Evolutionary conservation across 371 early-diverging fungal species (phyloP).

Genomic region (Mucor sp.): DNA sequence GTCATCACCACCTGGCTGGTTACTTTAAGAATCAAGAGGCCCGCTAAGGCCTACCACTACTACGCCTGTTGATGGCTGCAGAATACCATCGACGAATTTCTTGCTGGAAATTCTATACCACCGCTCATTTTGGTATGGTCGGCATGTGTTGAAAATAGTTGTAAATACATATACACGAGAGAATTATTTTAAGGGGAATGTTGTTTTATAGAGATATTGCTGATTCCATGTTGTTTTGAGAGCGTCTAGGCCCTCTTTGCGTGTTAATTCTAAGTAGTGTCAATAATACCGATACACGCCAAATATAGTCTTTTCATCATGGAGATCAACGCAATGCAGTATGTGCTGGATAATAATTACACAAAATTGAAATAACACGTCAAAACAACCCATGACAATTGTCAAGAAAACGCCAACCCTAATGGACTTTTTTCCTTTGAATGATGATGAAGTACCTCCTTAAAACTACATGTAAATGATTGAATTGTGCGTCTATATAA

Average conservation of each 20-base stretch:
- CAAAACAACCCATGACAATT: slow-evolving; percentile 12
- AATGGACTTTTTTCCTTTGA: not conserved
- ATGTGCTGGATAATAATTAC: not conserved
- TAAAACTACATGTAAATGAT: not conserved
- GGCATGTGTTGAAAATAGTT: not conserved
- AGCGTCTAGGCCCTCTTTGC: not conserved
- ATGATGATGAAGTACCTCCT: not conserved
- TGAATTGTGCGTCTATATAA: not conserved
- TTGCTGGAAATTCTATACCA: not conserved
- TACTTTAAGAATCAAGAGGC: not conserved
- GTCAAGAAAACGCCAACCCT: slow-evolving; percentile 5
- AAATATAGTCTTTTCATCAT: not conserved
- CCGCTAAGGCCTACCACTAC: not conserved
- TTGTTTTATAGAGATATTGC: not conserved
- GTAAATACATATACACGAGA: not conserved
- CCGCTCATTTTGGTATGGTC: slow-evolving; percentile 3
- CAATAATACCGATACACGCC: not conserved
- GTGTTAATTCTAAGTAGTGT: not conserved
- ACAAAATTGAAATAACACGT: not conserved
- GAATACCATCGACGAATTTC: not conserved
- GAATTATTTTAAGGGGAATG: not conserved
- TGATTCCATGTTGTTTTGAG: not conserved
- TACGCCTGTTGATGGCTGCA: not conserved
- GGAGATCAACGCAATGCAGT: slow-evolving; percentile 13
- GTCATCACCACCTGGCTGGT: not conserved